Conservation (phyloP, 345 rosid species). For the Litchi chinensis region DNA sequence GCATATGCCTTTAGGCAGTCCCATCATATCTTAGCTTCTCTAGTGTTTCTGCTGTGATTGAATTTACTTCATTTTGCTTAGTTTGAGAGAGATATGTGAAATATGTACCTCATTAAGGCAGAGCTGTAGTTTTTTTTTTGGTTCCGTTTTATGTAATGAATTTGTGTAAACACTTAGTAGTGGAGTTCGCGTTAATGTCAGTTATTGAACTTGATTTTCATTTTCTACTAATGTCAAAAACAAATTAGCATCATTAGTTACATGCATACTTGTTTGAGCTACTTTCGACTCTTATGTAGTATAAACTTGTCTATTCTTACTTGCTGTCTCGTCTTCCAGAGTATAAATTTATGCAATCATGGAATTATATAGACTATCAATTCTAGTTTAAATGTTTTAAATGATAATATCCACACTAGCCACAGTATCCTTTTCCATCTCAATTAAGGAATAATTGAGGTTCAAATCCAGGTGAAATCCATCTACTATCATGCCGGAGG, state of each 20-base stretch:
- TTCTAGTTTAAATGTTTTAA: not conserved
- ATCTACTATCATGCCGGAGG: not conserved
- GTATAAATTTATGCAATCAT: not conserved
- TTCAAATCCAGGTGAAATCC: not conserved
- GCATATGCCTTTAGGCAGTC: not conserved
- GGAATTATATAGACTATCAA: not conserved
- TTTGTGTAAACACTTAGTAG: not conserved
- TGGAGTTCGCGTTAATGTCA: conserved; percentile 1
- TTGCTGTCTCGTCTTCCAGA: not conserved
- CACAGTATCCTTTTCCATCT: too few relatives aligned
- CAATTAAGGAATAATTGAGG: too few relatives aligned
- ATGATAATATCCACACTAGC: too few relatives aligned
- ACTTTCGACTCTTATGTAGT: not conserved
- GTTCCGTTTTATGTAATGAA: not conserved
- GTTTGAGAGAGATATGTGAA: not conserved
- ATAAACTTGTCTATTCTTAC: not conserved
- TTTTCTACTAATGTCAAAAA: not conserved
- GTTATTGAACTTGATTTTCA: not conserved
- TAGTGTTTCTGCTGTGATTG: not conserved
- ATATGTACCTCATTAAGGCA: not conserved
- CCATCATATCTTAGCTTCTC: not conserved
- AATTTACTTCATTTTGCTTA: not conserved
- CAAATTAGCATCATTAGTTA: not conserved
- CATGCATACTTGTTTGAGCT: not conserved
- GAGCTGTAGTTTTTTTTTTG: conserved; percentile 5